A percentile compares a stretch with the other conserved stretches of the same genome.
phyloP scores from a whole-genome alignment of 2,329 filamentous ascomycete species.

The Daldinia eschscholtzii region DNA sequence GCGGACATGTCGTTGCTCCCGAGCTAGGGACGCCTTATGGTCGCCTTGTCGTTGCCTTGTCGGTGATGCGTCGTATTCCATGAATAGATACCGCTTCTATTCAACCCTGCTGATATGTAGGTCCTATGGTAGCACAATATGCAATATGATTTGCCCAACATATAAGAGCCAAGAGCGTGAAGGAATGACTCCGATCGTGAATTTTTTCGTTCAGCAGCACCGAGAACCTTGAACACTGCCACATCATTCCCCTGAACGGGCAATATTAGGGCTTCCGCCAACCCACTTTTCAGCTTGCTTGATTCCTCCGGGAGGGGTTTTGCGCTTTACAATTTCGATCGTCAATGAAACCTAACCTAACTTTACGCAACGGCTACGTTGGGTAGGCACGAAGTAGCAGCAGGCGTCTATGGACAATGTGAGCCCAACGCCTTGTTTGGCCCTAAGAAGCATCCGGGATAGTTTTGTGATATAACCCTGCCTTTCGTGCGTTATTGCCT shows the following conservation, averaged over 20 bases:
- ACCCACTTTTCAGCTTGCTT: slow-evolving; percentile 10
- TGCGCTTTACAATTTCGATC: slow-evolving; percentile 4
- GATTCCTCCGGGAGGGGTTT: background rate
- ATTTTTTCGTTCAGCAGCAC: background rate
- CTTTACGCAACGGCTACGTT: background rate
- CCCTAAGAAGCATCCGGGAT: slow-evolving; percentile 16
- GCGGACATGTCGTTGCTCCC: slow-evolving; percentile 6
- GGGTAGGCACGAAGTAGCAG: background rate
- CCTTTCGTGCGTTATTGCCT: slow-evolving; percentile 8
- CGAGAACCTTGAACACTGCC: background rate
- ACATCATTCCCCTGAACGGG: background rate
- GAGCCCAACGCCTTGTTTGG: slow-evolving; percentile 11
- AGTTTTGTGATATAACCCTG: slow-evolving; percentile 30
- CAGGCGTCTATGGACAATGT: background rate
- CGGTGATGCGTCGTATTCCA: slow-evolving; percentile 18
- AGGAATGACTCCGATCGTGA: background rate
- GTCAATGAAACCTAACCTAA: background rate
- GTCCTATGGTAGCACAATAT: background rate
- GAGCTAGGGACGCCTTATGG: background rate
- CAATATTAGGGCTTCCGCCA: background rate
- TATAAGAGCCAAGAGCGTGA: background rate
- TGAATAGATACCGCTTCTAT: slow-evolving; percentile 10
- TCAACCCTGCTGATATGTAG: background rate
- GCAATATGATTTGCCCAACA: too few relatives aligned
- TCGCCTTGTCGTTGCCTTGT: slow-evolving; percentile 4